phyloP scores from a whole-genome alignment of 2,329 filamentous ascomycete genomes.

The Ilyonectria robusta region DNA sequence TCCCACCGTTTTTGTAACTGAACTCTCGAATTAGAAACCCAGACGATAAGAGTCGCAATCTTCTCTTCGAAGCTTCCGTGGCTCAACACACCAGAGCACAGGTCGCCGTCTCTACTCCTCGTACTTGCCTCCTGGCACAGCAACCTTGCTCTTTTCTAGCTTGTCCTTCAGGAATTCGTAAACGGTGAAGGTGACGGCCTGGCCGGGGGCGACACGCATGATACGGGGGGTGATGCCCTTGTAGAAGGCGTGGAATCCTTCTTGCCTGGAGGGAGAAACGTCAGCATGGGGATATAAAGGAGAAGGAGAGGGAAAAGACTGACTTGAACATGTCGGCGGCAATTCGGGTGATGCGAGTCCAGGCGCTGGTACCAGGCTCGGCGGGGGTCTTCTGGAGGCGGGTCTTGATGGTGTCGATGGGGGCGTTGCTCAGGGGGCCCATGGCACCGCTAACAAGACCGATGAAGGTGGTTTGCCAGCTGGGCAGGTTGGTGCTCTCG shows the following conservation, averaged over 20 bases:
- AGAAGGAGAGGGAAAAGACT: slow-evolving; percentile 43
- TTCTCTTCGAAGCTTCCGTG: slow-evolving; percentile 1
- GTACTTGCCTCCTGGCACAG: slow-evolving; percentile 73
- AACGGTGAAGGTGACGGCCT: slow-evolving; percentile 84
- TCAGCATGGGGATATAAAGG: slow-evolving; percentile 22
- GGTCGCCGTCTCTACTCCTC: slow-evolving; percentile 68
- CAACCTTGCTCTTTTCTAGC: slow-evolving; percentile 75
- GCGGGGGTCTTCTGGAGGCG: slow-evolving; percentile 91
- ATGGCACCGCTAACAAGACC: slow-evolving; percentile 94
- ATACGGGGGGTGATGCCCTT: slow-evolving; percentile 98
- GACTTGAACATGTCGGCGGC: slow-evolving; percentile 87
- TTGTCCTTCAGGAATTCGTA: slow-evolving; percentile 84
- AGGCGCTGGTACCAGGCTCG: slow-evolving; percentile 83
- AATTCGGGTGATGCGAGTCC: slow-evolving; percentile 84
- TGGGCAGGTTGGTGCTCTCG: slow-evolving; percentile 76
- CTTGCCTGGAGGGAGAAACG: slow-evolving; percentile 71
- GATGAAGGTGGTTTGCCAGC: slow-evolving; percentile 92
- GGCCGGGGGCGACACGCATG: slow-evolving; percentile 96
- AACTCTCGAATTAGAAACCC: slow-evolving; percentile 35
- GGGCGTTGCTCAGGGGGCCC: slow-evolving; percentile 95
- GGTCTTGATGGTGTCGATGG: slow-evolving; percentile 99
- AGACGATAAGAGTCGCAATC: slow-evolving; percentile 12
- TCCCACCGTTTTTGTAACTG: slow-evolving; percentile 34
- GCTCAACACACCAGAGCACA: slow-evolving; percentile 4
- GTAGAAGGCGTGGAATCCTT: slow-evolving; percentile 95